Conservation (phyloP, 2,329 filamentous ascomycete genomes). For the Zymoseptoria ardabiliae region DNA sequence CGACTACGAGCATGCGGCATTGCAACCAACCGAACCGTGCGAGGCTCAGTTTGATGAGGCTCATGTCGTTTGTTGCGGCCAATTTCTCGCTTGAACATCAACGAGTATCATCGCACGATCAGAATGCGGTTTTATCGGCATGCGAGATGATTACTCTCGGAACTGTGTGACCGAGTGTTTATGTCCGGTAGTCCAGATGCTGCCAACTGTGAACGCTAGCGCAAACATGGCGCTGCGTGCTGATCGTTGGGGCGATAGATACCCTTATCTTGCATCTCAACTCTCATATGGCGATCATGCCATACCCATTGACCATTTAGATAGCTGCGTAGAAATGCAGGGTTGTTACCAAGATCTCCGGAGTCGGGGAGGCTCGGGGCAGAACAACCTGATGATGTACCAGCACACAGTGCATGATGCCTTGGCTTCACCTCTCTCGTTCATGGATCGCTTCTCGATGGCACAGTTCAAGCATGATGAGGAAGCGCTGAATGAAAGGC, state of each 20-base stretch:
- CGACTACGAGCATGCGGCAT: not conserved
- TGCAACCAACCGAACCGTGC: not conserved
- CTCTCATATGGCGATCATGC: not conserved
- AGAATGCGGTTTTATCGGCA: no score
- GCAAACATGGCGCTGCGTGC: not conserved
- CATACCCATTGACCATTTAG: not conserved
- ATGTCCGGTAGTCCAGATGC: no score
- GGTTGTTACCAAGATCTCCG: not conserved
- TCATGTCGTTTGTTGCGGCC: not conserved
- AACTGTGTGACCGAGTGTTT: no score
- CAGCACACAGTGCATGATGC: no score
- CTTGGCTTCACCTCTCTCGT: no score
- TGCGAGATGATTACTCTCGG: no score
- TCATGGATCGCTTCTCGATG: no score
- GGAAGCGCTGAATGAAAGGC: no score
- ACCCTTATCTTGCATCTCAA: not conserved
- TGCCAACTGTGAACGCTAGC: not conserved
- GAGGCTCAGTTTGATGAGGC: not conserved
- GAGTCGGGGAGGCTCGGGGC: not conserved
- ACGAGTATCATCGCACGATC: not conserved
- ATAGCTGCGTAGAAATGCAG: not conserved
- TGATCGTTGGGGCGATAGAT: not conserved
- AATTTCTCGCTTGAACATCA: not conserved
- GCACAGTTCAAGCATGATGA: no score
- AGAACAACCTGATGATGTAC: no score